Conservation (phyloP, 257 asterid genomes). For the Nemophila menziesii region DNA sequence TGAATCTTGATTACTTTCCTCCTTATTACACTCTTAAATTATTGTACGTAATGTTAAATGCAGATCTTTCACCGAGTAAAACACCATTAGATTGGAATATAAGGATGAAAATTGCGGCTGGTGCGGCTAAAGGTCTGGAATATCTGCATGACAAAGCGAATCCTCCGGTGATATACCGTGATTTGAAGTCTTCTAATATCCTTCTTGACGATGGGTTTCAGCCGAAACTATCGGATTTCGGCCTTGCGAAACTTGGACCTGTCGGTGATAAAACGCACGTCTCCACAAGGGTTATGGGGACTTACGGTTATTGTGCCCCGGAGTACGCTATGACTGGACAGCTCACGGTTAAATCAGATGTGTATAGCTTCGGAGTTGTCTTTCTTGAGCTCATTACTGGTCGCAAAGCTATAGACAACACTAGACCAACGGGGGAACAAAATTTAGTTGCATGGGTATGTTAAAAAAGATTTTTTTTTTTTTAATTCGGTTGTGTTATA, state of each 20-base stretch:
- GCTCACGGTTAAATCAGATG: slow-evolving; percentile 76
- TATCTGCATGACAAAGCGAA: slow-evolving; percentile 84
- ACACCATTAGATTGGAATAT: slow-evolving; percentile 89
- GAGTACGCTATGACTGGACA: slow-evolving; percentile 97
- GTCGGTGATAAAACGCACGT: slow-evolving; percentile 92
- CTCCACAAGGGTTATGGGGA: slow-evolving; percentile 93
- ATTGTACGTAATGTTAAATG: slow-evolving; percentile 2
- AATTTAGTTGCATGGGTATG: slow-evolving; percentile 90
- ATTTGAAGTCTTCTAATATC: slow-evolving; percentile 76
- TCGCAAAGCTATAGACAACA: slow-evolving; percentile 73
- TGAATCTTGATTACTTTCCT: slow-evolving; percentile 7
- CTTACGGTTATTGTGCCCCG: slow-evolving; percentile 93
- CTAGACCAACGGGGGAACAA: slow-evolving; percentile 50
- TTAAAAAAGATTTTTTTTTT: slow-evolving; percentile 1
- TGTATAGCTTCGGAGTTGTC: slow-evolving; percentile 84
- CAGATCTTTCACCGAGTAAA: slow-evolving; percentile 53
- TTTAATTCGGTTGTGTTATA: too few relatives aligned
- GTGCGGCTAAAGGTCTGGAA: slow-evolving; percentile 84
- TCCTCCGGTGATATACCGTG: slow-evolving; percentile 85
- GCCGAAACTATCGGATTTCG: slow-evolving; percentile 84
- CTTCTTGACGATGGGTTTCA: slow-evolving; percentile 69
- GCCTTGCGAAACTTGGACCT: slow-evolving; percentile 88
- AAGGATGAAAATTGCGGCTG: slow-evolving; percentile 91
- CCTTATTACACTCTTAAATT: not conserved
- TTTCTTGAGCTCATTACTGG: slow-evolving; percentile 85